Evolutionary conservation across 2,329 filamentous ascomycete genomes (phyloP).

Genomic region (Scedosporium minutisporum): DNA sequence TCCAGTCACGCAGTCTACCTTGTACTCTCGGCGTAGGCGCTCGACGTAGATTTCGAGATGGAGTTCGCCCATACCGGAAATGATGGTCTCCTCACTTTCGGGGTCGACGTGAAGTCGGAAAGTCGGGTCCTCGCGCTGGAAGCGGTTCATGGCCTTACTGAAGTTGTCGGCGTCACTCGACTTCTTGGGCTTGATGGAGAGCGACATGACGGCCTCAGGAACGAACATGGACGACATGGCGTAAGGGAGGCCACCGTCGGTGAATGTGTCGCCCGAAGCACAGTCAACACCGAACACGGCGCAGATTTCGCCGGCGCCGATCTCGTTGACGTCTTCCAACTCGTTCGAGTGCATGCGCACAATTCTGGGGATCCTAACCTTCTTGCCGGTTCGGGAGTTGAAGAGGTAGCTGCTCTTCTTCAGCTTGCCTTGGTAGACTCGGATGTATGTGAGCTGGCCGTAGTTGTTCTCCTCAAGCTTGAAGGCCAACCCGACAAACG

Average conservation of each 20-base stretch:
- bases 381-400: constrained; percentile 91
- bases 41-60: constrained; percentile 97
- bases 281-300: constrained; percentile 98
- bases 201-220: constrained; percentile 93
- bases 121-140: constrained; percentile 95
- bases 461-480: constrained; percentile 99
- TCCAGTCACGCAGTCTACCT: constrained; percentile 89
- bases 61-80: constrained; percentile 95
- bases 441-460: constrained; percentile 94
- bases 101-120: constrained; percentile 89
- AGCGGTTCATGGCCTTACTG: constrained; percentile 96
- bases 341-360: constrained; percentile 99
- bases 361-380: constrained; percentile 91
- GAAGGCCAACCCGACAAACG: constrained; percentile 93
- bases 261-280: constrained; percentile 96
- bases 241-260: constrained; percentile 84
- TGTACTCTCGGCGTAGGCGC: constrained; percentile 93
- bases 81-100: constrained; percentile 93
- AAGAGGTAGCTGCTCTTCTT: constrained; percentile 83
- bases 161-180: constrained; percentile 89
- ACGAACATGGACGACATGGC: constrained; percentile 98
- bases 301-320: constrained; percentile 95
- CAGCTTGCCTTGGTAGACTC: constrained; percentile 90
- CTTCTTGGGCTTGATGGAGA: constrained; percentile 94
- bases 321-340: constrained; percentile 91